Evolutionary conservation across 2,329 filamentous ascomycete species (phyloP), one percentile per base, ranked within the genome.

Genomic region (Akanthomyces uredinophilus): DNA sequence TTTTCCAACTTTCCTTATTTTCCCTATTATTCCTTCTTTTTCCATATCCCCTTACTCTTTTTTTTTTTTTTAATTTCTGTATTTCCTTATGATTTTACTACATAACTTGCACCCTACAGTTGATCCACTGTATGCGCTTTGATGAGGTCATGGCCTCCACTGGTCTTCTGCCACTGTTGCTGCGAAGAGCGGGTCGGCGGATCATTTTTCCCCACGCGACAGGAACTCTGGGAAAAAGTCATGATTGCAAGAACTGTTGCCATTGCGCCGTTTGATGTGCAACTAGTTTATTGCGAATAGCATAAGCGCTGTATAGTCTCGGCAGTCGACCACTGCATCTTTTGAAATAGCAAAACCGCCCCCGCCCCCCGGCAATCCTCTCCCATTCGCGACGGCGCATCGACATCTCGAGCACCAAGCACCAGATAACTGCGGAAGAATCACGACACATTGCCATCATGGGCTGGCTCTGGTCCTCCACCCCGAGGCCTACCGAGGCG

Each of bases 391-490:
- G 35, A 43, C 35, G 20, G 37, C 47, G 57, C 52, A 61, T n/a
- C n/a, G 20, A 27, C 37, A 44, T 27, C 4, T 18, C 20, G 14
- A 22, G 24, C 24, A 27, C 55, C 46, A 62, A 22, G 52, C 47
- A 41, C 39, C 20, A 24, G 10, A 18, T 16, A 35, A 14, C 14
- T 29, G 37, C 50, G 7, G 16, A n/a, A 41, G 1, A 11, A 22
- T 47, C 47, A 24, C 53, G n/a, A 39, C 54, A 37, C 51, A 41
- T 20, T 37, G 46, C 65, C 68, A 75, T 61, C 65, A 88, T 88
- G 85, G 84, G 84, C 66, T 88, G 85, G 85, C 76, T 86, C 65
- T 87, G 84, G 83, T 77, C 81, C 63, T 77, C 75, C 6, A 20
- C 32, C 29, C 65, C 73, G 18, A 71, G 73, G 66, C 65, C 65